These are phyloP conservation scores for Lactifluus pinguis DNA, from an alignment of 768 basidiomycete species.

Conservation along the genomic window DNA sequence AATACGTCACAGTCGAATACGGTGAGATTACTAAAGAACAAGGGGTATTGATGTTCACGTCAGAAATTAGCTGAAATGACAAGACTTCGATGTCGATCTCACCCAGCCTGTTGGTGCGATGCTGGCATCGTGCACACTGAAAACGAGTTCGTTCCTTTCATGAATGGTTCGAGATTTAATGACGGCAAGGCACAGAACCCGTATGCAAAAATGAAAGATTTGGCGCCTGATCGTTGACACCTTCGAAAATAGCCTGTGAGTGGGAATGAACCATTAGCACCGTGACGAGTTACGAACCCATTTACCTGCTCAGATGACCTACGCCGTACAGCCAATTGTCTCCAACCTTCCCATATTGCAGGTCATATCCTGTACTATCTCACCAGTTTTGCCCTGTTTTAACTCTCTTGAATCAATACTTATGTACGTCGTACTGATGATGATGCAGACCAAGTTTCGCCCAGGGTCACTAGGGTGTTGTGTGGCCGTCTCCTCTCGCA, in stretches of 20 bases:
- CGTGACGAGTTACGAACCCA: background rate
- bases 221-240: conserved; percentile 46
- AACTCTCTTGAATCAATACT: background rate
- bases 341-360: conserved; percentile 47
- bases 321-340: conserved; percentile 42
- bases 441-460: conserved; percentile 48
- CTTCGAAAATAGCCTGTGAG: conserved; percentile 43
- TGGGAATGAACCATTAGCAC: conserved; percentile 20
- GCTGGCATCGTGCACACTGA: conserved; percentile 49
- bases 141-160: background rate
- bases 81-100: conserved; percentile 6
- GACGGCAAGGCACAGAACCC: conserved; percentile 22
- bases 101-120: conserved; percentile 40
- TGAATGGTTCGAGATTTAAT: background rate
- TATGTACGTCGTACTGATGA: conserved; percentile 41
- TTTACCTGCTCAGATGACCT: conserved; percentile 16
- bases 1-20: conserved; percentile 42
- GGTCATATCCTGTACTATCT: conserved; percentile 35
- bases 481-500: conserved; percentile 47
- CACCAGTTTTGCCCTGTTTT: conserved; percentile 1
- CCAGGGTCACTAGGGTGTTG: conserved; percentile 39
- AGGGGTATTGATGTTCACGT: background rate
- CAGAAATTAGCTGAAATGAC: background rate
- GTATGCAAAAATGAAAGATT: conserved; percentile 53
- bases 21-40: conserved; percentile 24